Evolutionary conservation across 2,329 filamentous ascomycete genomes (phyloP), one percentile per base, ranked within the genome.

Genomic region (Fusarium humuli): DNA sequence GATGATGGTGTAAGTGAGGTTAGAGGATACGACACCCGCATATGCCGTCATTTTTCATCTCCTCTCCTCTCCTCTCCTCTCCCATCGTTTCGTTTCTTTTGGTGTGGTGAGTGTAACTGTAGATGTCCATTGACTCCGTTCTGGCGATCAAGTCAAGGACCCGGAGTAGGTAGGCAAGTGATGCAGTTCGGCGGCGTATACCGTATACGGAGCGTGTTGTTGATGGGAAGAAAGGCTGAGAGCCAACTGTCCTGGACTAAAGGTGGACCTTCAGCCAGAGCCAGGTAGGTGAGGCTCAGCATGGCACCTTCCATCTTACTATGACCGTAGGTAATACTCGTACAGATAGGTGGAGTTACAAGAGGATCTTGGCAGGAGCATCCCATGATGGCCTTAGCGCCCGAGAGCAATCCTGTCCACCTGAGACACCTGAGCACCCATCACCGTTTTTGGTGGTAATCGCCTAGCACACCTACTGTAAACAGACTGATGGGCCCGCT

Each of bases 351-450:
- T 37, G 34, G 18, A 12, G 34, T 37, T 37, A 5, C 34, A 37
- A 37, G 18, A 37, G 34, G 34, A 37, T 37, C 34, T 37, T 37
- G 34, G 34, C 49, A 40, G 40, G 49, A 14, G 49, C 32, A 25
- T 25, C 23, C 22, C 18, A 40, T 41, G 47, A 45, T 49, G 34
- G 37, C 22, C 30, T 50, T 56, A 60, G 59, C 40, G 62, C 57
- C 61, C 29, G 53, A 48, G 47, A 62, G 42, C 48, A 34, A 56
- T 25, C 42, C 46, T 49, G 42, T 30, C 57, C 57, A 66, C 69
- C 69, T 71, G 69, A 71, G 65, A 71, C 69, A 62, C 49, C 69
- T 72, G 65, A 71, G 40, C 46, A 61, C 40, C 63, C 61, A 52
- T 55, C 61, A 66, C 62, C 62, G 61, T 53, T 65, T 59, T 41